These are phyloP conservation scores for Dimargaris verticillata DNA, from an alignment of 192 early-diverging fungal genomes.

Conservation along the genomic window DNA sequence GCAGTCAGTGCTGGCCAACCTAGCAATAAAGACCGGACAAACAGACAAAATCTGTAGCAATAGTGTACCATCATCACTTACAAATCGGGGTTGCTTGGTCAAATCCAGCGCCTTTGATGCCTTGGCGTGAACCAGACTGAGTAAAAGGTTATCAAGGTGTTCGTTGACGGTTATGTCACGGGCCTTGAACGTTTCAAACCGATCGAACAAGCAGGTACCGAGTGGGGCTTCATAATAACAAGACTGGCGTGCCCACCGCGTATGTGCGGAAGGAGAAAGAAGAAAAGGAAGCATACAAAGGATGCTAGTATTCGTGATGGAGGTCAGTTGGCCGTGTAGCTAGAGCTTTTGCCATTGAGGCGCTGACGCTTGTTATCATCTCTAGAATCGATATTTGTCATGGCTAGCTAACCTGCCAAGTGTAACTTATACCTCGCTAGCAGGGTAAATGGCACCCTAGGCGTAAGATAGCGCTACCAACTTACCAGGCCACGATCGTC, in stretches of 20 bases:
- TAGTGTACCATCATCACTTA: conserved; percentile 13
- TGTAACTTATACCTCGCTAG: conserved; percentile 22
- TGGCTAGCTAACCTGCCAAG: too few species aligned
- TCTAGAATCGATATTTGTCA: too few species aligned
- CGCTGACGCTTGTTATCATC: too few species aligned
- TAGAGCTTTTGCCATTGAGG: too few species aligned
- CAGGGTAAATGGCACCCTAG: background rate
- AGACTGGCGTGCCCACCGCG: conserved; percentile 17
- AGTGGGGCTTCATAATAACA: conserved; percentile 5
- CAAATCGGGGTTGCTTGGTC: conserved; percentile 17
- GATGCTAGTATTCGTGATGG: too few species aligned
- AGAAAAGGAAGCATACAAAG: too few species aligned
- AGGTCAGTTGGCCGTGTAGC: too few species aligned
- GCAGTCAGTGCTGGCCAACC: too few species aligned
- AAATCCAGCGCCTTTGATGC: conserved; percentile 2
- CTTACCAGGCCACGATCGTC: conserved; percentile 39
- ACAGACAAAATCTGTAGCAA: too few species aligned
- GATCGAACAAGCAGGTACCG: conserved; percentile 36
- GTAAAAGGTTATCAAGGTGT: conserved; percentile 66
- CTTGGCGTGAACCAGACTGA: conserved; percentile 30
- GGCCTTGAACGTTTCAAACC: conserved; percentile 49
- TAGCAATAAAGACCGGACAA: too few species aligned
- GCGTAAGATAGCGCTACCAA: too few species aligned
- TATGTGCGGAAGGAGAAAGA: too few species aligned
- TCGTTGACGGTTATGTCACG: conserved; percentile 44